Conservation (phyloP, 306 rosid species). For the Quercus rubra region DNA sequence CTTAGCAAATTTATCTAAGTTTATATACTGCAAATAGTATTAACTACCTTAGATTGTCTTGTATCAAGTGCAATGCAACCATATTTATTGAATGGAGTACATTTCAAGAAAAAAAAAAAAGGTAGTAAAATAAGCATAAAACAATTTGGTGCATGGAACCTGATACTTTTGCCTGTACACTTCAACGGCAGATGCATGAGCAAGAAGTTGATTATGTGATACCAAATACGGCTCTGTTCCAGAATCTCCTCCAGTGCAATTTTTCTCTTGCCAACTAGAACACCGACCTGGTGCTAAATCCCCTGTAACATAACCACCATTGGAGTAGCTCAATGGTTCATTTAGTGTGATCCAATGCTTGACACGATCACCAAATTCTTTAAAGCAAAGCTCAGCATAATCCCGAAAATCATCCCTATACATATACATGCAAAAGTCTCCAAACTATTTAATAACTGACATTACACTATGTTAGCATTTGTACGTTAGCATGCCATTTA, state of each 20-base stretch:
- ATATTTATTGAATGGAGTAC: no score
- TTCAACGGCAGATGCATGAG: constrained; percentile 48
- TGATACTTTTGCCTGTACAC: constrained; percentile 41
- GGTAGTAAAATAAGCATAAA: no score
- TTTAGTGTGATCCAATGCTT: constrained; percentile 41
- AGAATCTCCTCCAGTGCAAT: constrained; percentile 46
- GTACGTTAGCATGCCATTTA: no score
- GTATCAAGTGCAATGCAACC: no score
- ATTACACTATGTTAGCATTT: no score
- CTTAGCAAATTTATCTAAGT: no score
- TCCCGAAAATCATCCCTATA: constrained; percentile 28
- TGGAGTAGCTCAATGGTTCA: constrained; percentile 35
- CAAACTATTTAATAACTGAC: no score
- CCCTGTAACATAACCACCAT: constrained; percentile 29
- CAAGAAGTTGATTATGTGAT: constrained; percentile 37
- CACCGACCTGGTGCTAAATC: constrained; percentile 36
- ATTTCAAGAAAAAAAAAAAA: not conserved
- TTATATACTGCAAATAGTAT: no score
- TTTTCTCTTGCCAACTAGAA: constrained; percentile 29
- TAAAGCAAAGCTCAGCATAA: constrained; percentile 36
- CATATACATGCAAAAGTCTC: not conserved
- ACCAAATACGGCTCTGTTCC: constrained; percentile 42
- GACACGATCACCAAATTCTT: constrained; percentile 35
- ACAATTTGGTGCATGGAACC: constrained; percentile 10
- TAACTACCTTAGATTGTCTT: no score